Base-by-base conservation (phyloP, 306 rosid species). In the Castanea sativa region DNA sequence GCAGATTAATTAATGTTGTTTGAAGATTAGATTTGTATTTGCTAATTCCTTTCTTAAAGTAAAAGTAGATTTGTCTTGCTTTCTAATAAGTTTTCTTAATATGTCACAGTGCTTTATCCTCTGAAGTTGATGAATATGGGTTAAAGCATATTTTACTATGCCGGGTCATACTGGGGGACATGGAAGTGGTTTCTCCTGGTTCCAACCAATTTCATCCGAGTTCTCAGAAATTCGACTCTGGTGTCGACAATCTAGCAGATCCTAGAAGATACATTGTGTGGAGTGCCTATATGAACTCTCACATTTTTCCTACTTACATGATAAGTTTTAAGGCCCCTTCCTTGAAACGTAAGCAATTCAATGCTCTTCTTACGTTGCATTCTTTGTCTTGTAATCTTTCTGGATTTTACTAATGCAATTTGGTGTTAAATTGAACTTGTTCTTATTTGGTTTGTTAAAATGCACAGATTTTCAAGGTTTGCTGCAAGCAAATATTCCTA, bases 211-310 rank as follows among this genome's bases (percentile, higher is more conserved):
- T 25, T 12, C 81, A 79, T n/a, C 91, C 97, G 0, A 87, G 86
- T 69, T 87, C 88, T 1, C 27, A 15, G 4, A 73, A 82, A 9
- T 86, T 77, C 32, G 94, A 90, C 45, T 75, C 87, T 0, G 97
- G 89, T 0, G 90, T 87, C 2, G 97, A 92, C 51, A 75, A 78
- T 74, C 70, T 78, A 20, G 12, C 14, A 6, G 58, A 38, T 23
- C 94, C 94, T 0, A 88, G 10, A 49, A 83, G 57, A 67, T 81
- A 80, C 10, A 76, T 84, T 7, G 73, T 92, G 18, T 87, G 93
- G 94, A 71, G 67, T 83, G 53, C 93, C 86, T 78, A 55, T 71
- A 87, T 90, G 88, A 87, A 90, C 82, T 76, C 91, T 35, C 79
- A 84, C 68, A 81, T 92, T 55, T 76, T 76, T 49, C 92, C 91